phyloP scores from a whole-genome alignment of 345 rosid genomes.

The Aquilaria yunnanensis region DNA sequence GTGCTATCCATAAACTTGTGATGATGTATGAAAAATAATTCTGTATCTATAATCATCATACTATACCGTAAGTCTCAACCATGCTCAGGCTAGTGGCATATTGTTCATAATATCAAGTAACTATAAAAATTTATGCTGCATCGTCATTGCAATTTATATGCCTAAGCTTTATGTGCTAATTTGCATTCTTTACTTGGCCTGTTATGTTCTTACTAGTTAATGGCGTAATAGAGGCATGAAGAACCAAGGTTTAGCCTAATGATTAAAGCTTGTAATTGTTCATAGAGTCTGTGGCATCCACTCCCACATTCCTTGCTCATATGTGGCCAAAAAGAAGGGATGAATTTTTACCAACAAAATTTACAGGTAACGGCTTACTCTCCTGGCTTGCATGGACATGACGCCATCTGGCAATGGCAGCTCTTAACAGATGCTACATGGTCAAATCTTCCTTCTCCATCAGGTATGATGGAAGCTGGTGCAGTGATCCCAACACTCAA shows the following conservation, averaged over 20 bases:
- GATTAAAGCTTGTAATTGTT: too few relatives aligned
- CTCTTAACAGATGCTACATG: slow-evolving; percentile 84
- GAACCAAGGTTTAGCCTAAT: too few relatives aligned
- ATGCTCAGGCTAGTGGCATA: too few relatives aligned
- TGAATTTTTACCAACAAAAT: neutral
- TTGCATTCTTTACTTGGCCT: neutral
- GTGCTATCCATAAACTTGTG: too few relatives aligned
- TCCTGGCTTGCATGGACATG: slow-evolving; percentile 80
- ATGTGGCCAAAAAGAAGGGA: neutral
- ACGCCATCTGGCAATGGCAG: slow-evolving; percentile 76
- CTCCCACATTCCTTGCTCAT: neutral
- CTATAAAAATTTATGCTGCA: too few relatives aligned
- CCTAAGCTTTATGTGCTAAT: neutral
- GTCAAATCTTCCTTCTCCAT: slow-evolving; percentile 90
- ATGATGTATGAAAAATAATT: too few relatives aligned
- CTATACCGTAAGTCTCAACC: too few relatives aligned
- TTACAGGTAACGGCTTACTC: slow-evolving; percentile 86
- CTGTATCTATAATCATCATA: too few relatives aligned
- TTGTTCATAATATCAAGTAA: too few relatives aligned
- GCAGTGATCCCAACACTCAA: slow-evolving; percentile 77
- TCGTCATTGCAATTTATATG: too few relatives aligned
- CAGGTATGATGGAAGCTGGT: slow-evolving; percentile 78
- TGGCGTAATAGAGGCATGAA: too few relatives aligned
- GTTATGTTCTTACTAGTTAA: too few relatives aligned
- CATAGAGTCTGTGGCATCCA: neutral